A percentile compares a stretch with the other conserved stretches of the same genome.
Evolutionary conservation across 129 eudicot species (phyloP).

Genomic region (Escallonia herrerae): DNA sequence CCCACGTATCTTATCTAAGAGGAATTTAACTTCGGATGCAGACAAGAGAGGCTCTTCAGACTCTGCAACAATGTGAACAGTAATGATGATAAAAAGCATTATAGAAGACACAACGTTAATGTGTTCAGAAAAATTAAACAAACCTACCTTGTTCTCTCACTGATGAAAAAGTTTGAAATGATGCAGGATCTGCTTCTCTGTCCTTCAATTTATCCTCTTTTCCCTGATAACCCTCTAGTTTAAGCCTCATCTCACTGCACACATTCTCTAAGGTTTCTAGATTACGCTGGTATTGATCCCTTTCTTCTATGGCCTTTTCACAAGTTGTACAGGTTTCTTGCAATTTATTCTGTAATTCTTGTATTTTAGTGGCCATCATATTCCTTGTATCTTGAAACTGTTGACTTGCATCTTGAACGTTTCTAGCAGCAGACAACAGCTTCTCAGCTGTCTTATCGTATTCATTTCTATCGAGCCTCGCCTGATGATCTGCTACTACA

Average conservation of each 20-base stretch:
- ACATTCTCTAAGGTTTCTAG: conserved; percentile 36
- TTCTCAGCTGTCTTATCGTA: conserved; percentile 36
- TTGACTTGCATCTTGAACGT: conserved; percentile 28
- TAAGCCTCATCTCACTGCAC: conserved; percentile 40
- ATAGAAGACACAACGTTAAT: neutral
- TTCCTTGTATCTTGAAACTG: conserved; percentile 28
- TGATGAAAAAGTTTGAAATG: conserved; percentile 20
- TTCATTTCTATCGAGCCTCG: conserved; percentile 16
- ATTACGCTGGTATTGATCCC: conserved; percentile 40
- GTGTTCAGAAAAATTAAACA: neutral
- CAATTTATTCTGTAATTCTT: conserved; percentile 41
- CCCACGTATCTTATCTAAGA: conserved; percentile 43
- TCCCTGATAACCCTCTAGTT: conserved; percentile 37
- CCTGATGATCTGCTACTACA: neutral
- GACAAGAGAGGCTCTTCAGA: conserved; percentile 38
- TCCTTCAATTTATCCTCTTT: conserved; percentile 38
- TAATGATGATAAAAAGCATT: neutral
- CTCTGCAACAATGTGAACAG: conserved; percentile 38
- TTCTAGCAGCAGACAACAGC: conserved; percentile 45
- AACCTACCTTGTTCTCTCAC: conserved; percentile 39
- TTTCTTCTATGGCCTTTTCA: conserved; percentile 45
- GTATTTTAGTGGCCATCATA: conserved; percentile 25
- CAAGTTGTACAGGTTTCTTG: conserved; percentile 28
- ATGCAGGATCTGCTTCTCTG: conserved; percentile 46
- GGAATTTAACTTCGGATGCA: conserved; percentile 44